phyloP scores from a whole-genome alignment of 2,329 filamentous ascomycete species.

The Torrubiella hemipterigena region DNA sequence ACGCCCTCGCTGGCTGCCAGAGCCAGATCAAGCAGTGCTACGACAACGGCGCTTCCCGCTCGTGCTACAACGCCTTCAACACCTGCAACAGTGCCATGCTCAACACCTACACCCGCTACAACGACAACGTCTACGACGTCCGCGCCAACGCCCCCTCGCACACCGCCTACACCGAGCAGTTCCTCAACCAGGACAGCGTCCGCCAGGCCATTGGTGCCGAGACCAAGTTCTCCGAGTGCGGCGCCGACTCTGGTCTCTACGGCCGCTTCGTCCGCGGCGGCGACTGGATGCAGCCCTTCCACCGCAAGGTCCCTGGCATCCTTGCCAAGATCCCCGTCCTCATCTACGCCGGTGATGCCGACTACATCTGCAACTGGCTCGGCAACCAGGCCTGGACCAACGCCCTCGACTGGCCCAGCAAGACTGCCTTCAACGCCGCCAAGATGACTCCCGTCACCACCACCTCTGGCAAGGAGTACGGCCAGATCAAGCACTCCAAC shows the following conservation, averaged over 20 bases:
- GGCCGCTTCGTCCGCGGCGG: constrained; percentile 94
- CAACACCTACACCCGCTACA: constrained; percentile 84
- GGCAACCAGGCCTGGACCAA: constrained; percentile 95
- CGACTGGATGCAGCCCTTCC: constrained; percentile 99
- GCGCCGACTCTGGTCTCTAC: constrained; percentile 99
- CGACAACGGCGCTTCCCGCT: constrained; percentile 78
- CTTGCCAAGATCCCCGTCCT: constrained; percentile 88
- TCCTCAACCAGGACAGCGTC: constrained; percentile 73
- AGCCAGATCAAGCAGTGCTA: constrained; percentile 86
- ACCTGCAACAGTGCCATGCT: constrained; percentile 98
- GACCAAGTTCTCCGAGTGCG: constrained; percentile 76
- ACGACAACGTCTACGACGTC: constrained; percentile 90
- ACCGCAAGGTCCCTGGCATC: constrained; percentile 74
- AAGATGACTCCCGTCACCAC: constrained; percentile 59
- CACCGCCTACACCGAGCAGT: constrained; percentile 75
- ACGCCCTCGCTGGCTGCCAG: constrained; percentile 79
- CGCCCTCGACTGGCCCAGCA: constrained; percentile 83
- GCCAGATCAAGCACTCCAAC: constrained; percentile 5
- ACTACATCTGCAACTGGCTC: constrained; percentile 96
- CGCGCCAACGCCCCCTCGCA: constrained; percentile 85
- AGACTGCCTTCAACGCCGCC: constrained; percentile 67
- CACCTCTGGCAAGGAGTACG: constrained; percentile 16
- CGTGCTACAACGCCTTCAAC: constrained; percentile 86
- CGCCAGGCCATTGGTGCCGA: constrained; percentile 83
- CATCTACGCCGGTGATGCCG: constrained; percentile 83